Evolutionary conservation across 2,329 filamentous ascomycete species (phyloP), one percentile per base, ranked within the genome.

Genomic region (Stagonosporopsis rhizophila): DNA sequence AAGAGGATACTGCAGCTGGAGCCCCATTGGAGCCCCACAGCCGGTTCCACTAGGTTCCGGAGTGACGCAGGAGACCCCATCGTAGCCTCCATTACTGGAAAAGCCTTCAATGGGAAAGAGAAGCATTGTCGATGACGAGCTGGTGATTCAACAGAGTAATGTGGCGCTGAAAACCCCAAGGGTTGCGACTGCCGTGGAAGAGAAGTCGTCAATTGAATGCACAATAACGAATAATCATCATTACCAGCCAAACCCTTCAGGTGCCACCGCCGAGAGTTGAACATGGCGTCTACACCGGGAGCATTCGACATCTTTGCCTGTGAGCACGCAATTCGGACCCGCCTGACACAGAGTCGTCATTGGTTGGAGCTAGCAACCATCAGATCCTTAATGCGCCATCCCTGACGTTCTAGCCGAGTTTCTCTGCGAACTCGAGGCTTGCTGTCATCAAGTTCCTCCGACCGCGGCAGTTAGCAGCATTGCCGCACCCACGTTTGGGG

Each of bases 291-390:
- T 37, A 38, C 53, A 57, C 47, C 49, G 42, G 48, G 49, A 40
- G 51, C 66, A 70, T 58, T 67, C 71, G 70, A 73, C 71, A 74
- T 74, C 65, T 61, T 39, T 57, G 45, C 55, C 56, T 48, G 58
- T 60, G 66, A 74, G 71, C 71, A 74, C 71, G 71, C 71, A 71
- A 74, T 74, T 53, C 47, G n/a, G 41, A 49, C 27, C 38, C 38
- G 19, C 40, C 22, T 7, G 8, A 8, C 28, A 44, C 19, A 22
- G 46, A 44, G n/a, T 35, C 45, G 17, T 46, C 34, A 72, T 73
- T 72, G 71, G 71, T 32, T 47, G 42, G 50, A 48, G 56, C 52
- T 56, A 57, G 56, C 55, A 44, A 48, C 60, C 60, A 63, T 61
- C 58, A 61, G 60, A 62, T 55, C 59, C 56, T 65, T 58, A 50